Evolutionary conservation across 306 rosid species (phyloP), one percentile per base, ranked within the genome.

Genomic region (Amphicarpaea edgeworthii): DNA sequence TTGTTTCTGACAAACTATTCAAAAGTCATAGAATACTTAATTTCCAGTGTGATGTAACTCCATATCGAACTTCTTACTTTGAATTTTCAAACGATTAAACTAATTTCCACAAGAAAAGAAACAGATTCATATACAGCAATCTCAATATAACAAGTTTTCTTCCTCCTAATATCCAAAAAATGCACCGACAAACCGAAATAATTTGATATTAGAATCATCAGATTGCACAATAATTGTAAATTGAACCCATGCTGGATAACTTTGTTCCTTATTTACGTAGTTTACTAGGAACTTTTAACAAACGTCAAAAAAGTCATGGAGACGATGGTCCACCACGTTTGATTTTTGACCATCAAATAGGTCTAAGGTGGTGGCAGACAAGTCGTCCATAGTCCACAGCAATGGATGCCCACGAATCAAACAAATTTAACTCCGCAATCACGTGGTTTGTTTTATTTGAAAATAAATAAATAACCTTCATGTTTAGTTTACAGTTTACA

Each of bases 281-380:
- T 61, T 61, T 53, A 62, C 12, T 37, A 28, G 5, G 3, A 10
- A 40, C 40, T 64, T 42, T 45, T 40, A 8, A 17, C 20, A 68
- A 75, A 60, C 15, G 77, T 50, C 68, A 47, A 77, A 82, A 71
- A 32, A 41, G 68, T 60, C 2, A 67, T 81, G 69, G 72, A 77
- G 68, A 51, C 14, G 1, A 38, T 68, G 83, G 80, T 78, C 80
- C 83, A 6, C 64, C 57, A 53, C 5, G 45, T 62, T 62, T 66
- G 23, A 53, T 53, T 68, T 77, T 70, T 54, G 30, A 34, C 45
- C 23, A 42, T 8, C 19, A 28, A 70, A 76, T 53, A 54, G 37
- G 24, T 43, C 37, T 43, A 71, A 32, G 42, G 75, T 82, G 42
- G 75, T 82, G 82, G 79, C 82, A 71, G 78, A 82, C 75, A 77